Percentiles rank a stretch among this genome's conserved stretches.
phyloP scores from a whole-genome alignment of 2,329 filamentous ascomycete genomes.

The Ophiostoma montium region DNA sequence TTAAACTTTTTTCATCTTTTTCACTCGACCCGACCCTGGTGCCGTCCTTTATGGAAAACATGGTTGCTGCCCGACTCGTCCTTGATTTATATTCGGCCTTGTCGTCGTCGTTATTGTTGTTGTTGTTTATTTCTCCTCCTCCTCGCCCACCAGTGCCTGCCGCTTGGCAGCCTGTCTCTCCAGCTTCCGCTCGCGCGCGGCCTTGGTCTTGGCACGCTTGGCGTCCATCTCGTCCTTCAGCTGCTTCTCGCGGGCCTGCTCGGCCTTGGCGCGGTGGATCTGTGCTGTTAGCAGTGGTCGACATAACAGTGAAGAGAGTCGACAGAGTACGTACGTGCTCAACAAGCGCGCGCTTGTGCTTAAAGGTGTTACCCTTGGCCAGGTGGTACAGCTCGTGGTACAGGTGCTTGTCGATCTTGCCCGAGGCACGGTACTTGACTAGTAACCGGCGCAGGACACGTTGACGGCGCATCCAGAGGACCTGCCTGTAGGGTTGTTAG shows the following conservation, averaged over 20 bases:
- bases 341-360: conserved; percentile 99
- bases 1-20: conserved; percentile 6
- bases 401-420: conserved; percentile 99
- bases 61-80: not conserved
- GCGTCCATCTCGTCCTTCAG: conserved; percentile 99
- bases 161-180: conserved; percentile 88
- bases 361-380: conserved; percentile 99
- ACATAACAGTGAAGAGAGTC: too few relatives aligned
- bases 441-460: conserved; percentile 97
- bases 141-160: conserved; percentile 66
- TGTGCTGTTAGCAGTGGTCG: conserved; percentile 24
- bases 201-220: conserved; percentile 99
- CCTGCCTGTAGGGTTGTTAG: conserved; percentile 45
- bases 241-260: conserved; percentile 90
- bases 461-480: conserved; percentile 99
- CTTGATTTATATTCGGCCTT: not conserved
- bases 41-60: conserved; percentile 3
- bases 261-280: conserved; percentile 99
- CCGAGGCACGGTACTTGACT: conserved; percentile 98
- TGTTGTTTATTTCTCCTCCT: conserved; percentile 32
- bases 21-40: conserved; percentile 2
- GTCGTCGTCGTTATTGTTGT: not conserved
- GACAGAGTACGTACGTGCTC: conserved; percentile 69
- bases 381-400: conserved; percentile 99
- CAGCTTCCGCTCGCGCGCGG: conserved; percentile 94